A percentile compares a stretch with the other conserved stretches of the same genome.
These are phyloP conservation scores for Guillardia theta DNA, from an alignment of 78 protist species.

Conservation along the genomic window DNA sequence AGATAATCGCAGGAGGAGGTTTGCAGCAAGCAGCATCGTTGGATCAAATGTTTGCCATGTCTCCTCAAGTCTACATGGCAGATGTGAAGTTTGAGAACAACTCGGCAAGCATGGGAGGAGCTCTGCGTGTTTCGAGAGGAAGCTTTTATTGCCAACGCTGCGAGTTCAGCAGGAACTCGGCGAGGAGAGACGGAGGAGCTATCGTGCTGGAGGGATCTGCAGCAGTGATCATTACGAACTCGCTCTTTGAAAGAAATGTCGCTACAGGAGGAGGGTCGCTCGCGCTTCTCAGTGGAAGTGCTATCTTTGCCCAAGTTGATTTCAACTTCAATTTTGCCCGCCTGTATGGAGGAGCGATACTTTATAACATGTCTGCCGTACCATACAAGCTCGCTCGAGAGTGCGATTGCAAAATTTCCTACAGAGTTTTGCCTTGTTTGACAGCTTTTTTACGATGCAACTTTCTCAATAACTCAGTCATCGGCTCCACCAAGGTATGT, in stretches of 20 bases:
- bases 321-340: background rate
- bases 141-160: background rate
- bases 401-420: too few species aligned
- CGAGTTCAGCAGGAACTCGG: background rate
- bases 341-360: background rate
- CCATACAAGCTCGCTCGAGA: background rate
- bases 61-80: too few species aligned
- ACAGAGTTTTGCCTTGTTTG: too few species aligned
- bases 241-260: background rate
- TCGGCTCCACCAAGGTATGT: too few species aligned
- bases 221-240: background rate
- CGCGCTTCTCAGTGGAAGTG: background rate
- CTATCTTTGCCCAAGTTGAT: background rate
- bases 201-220: background rate
- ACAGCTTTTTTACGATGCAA: too few species aligned
- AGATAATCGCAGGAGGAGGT: too few species aligned
- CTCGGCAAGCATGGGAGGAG: too few species aligned
- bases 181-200: background rate
- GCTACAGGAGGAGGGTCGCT: background rate
- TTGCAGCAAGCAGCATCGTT: too few species aligned
- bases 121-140: too few species aligned
- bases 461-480: too few species aligned
- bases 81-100: too few species aligned
- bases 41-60: too few species aligned
- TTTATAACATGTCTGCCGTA: background rate